A percentile compares a stretch with the other conserved stretches of the same genome.
These are phyloP conservation scores for Cercospora sp. DNA, from an alignment of 2,329 filamentous ascomycete species.

Conservation along the genomic window DNA sequence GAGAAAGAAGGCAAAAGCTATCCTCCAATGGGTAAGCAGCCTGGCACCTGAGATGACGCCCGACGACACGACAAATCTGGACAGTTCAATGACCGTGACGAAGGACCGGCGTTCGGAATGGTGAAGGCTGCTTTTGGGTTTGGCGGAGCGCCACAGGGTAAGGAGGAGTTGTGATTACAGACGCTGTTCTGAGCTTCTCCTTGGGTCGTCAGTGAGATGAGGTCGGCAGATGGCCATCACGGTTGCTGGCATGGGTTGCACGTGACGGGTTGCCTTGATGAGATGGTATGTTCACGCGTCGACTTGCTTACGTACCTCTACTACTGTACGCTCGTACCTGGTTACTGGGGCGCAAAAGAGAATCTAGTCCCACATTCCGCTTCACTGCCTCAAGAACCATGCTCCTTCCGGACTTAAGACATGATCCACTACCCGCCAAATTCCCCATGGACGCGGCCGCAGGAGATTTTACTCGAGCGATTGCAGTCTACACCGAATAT, in stretches of 20 bases:
- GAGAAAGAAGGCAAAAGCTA: slow-evolving; percentile 62
- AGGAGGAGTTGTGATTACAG: slow-evolving; percentile 30
- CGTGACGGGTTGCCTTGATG: background rate
- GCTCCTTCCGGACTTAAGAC: background rate
- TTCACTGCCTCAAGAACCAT: background rate
- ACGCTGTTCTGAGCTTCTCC: background rate
- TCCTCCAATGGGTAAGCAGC: slow-evolving; percentile 58
- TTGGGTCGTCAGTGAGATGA: background rate
- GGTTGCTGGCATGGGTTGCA: background rate
- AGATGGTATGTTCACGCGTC: background rate
- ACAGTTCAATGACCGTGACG: slow-evolving; percentile 15
- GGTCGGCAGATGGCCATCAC: background rate
- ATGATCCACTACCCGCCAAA: background rate
- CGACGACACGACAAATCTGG: background rate
- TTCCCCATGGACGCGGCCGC: background rate
- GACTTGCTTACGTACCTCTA: background rate
- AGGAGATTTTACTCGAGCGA: background rate
- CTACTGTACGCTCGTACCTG: background rate
- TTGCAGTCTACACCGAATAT: background rate
- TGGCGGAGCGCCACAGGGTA: slow-evolving; percentile 21
- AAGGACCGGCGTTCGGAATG: slow-evolving; percentile 35
- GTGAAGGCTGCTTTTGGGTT: slow-evolving; percentile 36
- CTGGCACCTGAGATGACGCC: slow-evolving; percentile 10
- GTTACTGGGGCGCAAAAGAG: background rate
- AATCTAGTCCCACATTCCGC: background rate